A percentile compares a stretch with the other conserved stretches of the same genome.
These are phyloP conservation scores for Hemisphaericaspora lyxosophila DNA, from an alignment of 1,139 yeast genomes.

Conservation along the genomic window DNA sequence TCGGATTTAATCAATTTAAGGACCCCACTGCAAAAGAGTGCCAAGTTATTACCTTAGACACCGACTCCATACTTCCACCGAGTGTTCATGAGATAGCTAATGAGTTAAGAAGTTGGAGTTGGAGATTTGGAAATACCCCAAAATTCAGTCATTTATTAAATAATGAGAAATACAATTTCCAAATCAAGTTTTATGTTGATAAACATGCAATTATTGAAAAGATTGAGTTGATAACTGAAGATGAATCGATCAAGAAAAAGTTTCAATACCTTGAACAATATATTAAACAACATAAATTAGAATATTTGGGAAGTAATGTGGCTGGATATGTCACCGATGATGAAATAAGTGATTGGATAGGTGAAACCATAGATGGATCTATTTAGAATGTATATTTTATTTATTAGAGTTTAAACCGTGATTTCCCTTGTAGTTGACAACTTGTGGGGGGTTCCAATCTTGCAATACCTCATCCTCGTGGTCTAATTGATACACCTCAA, in stretches of 20 bases:
- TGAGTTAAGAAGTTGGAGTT: conserved; percentile 58
- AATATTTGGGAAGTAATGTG: conserved; percentile 43
- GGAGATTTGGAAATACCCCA: conserved; percentile 77
- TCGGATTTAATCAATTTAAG: conserved; percentile 37
- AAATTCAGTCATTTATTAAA: conserved; percentile 50
- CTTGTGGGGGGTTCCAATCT: conserved; percentile 52
- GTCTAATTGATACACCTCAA: conserved; percentile 57
- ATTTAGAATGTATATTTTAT: conserved; percentile 21
- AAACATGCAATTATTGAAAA: conserved; percentile 34
- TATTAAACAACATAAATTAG: conserved; percentile 23
- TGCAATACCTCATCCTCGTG: conserved; percentile 42
- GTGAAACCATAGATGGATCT: conserved; percentile 48
- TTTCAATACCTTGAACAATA: conserved; percentile 32
- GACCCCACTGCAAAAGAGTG: conserved; percentile 16
- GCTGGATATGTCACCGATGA: conserved; percentile 49
- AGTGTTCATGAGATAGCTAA: conserved; percentile 45
- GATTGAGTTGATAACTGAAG: conserved; percentile 16
- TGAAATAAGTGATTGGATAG: conserved; percentile 47
- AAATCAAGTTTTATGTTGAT: conserved; percentile 41
- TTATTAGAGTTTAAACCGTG: conserved; percentile 44
- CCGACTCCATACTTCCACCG: conserved; percentile 39
- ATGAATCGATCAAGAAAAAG: conserved; percentile 18
- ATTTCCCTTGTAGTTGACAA: conserved; percentile 52
- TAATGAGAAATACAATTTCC: conserved; percentile 30
- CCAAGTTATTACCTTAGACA: conserved; percentile 23